Base-by-base conservation (phyloP, 2,329 filamentous ascomycete species). In the Pyrenophora graminea region DNA sequence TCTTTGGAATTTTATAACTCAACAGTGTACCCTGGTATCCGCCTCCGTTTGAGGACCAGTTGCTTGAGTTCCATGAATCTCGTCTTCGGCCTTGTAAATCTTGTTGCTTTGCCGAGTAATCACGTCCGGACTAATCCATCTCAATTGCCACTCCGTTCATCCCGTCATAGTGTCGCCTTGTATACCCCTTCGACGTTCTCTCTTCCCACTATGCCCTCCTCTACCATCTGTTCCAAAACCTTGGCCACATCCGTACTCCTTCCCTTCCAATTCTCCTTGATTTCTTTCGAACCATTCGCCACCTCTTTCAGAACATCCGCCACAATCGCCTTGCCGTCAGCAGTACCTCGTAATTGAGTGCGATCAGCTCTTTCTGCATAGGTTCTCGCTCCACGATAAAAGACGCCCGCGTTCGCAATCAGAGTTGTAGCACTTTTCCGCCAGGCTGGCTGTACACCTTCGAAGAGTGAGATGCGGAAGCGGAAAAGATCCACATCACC, bases 151-250 rank as follows among this genome's bases (percentile, higher is more conserved):
- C 17, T 37, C 19, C n/a, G n/a, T 27, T n/a, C 21, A 9, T 3
- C 4, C 8, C 13, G 17, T 51, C 25, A 59, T 37, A 43, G 25
- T 12, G 47, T 39, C 31, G 41, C 51, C 3, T 27, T 44, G 41
- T 64, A 13, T 39, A 70, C 42, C 0, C 58, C 62, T 7, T 68
- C 61, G 1, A 49, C 64, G 44, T 67, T 56, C 38, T 65, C 66
- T 25, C 48, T 51, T 7, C 63, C 70, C 17, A 82, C 68, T 56
- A 81, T 62, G 2, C 79, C 79, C 43, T 84, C 81, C 38, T 82
- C 81, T 15, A 80, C 74, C 72, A 81, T 79, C 39, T 80, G 77
- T 52, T 78, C 76, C 21, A 81, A 68, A 21, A 79, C 76, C 45
- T 72, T 68, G 41, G 78, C 55, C 17, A 77, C 71, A 25, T 76